Evolutionary conservation across 495 filamentous ascomycete genomes (phyloP), one percentile per base, ranked within the genome.

Genomic region (Aspergillus ostianus): DNA sequence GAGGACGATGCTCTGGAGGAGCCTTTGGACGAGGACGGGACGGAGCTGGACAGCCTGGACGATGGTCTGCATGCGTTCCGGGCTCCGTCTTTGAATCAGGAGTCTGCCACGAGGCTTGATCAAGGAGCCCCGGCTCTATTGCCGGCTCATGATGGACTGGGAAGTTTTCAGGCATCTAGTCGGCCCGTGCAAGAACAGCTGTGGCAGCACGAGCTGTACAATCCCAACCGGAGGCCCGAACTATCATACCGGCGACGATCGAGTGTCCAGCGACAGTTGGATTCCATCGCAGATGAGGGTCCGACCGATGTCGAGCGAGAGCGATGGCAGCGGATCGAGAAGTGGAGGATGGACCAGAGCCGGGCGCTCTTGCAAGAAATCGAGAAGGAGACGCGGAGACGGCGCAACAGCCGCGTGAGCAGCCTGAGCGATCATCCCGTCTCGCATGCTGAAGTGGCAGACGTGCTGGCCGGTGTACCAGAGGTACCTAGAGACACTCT

Each of bases 331-430:
- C 80, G 93, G 62, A 96, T 98, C 74, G 91, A 97, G 72, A 79
- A 84, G 47, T 98, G 94, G 94, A 82, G 93, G 61, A 75, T 94
- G 67, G 94, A 98, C 67, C 95, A 98, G 70, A 96, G 91, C 65
- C 81, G 81, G 60, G 83, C 88, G 18, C 74, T 98, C 47, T 70
- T 98, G 30, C 89, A 97, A 51, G 90, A 97, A 70, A 92, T 98
- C 50, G 89, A 92, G 72, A 86, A 81, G 55, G 90, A 94, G 73
- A 96, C 91, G 10, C 83, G 88, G 61, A 83, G 87, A 57, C 79
- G 83, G 46, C 80, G 73, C 47, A 67, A 59, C 13, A 74, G 73
- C 62, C 73, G 65, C 57, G 60, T 49, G 56, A 70, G 73, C 53
- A 58, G 59, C 56, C 80, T 80, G 15, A 71, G 56, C 19, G 59